A percentile compares a stretch with the other conserved stretches of the same genome.
phyloP scores from a whole-genome alignment of 495 filamentous ascomycete genomes.

The Penicillium canescens region DNA sequence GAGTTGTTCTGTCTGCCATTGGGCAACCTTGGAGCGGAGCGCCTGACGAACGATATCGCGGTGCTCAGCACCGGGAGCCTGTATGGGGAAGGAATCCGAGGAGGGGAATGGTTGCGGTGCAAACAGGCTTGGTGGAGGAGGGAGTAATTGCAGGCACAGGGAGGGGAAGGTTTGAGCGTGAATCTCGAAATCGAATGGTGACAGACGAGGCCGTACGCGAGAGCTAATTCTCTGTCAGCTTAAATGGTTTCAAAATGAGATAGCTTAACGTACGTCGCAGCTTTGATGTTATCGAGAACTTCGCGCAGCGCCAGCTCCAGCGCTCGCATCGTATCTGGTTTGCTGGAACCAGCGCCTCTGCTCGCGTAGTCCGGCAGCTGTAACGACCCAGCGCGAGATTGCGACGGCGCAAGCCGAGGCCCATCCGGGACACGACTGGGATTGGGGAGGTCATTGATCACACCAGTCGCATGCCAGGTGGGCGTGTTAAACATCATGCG shows the following conservation, averaged over 20 bases:
- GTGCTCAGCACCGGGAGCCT: constrained; percentile 68
- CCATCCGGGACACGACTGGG: constrained; percentile 37
- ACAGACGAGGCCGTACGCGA: constrained; percentile 41
- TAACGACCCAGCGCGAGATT: constrained; percentile 43
- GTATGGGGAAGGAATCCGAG: constrained; percentile 70
- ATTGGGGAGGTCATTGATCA: constrained; percentile 73
- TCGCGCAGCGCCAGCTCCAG: constrained; percentile 84
- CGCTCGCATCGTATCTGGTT: constrained; percentile 70
- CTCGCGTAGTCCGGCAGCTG: constrained; percentile 59
- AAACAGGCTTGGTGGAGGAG: constrained; percentile 74
- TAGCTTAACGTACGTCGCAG: constrained; percentile 65
- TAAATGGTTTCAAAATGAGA: not conserved
- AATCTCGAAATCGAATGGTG: constrained; percentile 81
- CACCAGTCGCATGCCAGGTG: constrained; percentile 78
- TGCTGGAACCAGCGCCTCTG: constrained; percentile 58
- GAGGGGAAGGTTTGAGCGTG: constrained; percentile 78
- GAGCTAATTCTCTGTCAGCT: constrained; percentile 4
- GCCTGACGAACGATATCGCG: constrained; percentile 66
- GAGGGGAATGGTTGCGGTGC: constrained; percentile 68
- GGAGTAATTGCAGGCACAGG: constrained; percentile 76
- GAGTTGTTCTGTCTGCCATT: constrained; percentile 54
- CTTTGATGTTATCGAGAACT: constrained; percentile 72
- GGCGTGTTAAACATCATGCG: constrained; percentile 59
- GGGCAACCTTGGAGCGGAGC: constrained; percentile 63
- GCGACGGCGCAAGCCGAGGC: constrained; percentile 40